phyloP scores from a whole-genome alignment of 176 grass and related monocot genomes.

The Panicum miliaceum region DNA sequence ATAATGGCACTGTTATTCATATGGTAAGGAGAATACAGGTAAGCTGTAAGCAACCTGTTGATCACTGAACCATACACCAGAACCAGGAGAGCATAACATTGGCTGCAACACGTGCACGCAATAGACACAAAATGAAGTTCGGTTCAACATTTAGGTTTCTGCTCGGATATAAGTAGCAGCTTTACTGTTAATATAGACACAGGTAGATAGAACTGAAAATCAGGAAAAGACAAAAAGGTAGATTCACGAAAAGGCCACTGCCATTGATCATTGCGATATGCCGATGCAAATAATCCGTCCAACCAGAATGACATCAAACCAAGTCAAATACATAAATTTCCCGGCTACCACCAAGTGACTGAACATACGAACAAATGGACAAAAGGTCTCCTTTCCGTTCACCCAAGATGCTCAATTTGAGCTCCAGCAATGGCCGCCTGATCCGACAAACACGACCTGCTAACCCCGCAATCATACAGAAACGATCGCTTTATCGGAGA shows the following conservation, averaged over 20 bases:
- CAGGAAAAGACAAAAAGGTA: background rate
- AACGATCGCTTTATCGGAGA: background rate
- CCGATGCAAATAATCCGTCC: background rate
- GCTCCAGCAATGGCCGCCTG: background rate
- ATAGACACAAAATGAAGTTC: background rate
- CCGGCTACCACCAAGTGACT: background rate
- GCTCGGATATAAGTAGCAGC: background rate
- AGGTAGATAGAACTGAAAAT: background rate
- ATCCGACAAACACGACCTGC: background rate
- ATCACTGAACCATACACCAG: background rate
- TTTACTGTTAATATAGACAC: background rate
- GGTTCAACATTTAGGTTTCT: background rate
- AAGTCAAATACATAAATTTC: background rate
- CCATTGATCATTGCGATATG: background rate
- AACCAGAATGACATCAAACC: background rate
- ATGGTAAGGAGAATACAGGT: background rate
- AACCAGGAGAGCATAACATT: background rate
- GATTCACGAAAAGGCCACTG: background rate
- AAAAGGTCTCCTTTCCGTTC: background rate
- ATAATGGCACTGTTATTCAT: background rate
- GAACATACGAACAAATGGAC: slow-evolving; percentile 8
- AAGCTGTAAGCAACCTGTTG: slow-evolving; percentile 1
- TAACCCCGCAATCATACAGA: background rate
- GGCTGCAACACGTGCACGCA: background rate
- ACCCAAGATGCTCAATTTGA: slow-evolving; percentile 1